Percentiles rank a stretch among this genome's conserved stretches.
These are phyloP conservation scores for Cladosporium sp. DNA, from an alignment of 2,329 filamentous ascomycete species.

Conservation along the genomic window DNA sequence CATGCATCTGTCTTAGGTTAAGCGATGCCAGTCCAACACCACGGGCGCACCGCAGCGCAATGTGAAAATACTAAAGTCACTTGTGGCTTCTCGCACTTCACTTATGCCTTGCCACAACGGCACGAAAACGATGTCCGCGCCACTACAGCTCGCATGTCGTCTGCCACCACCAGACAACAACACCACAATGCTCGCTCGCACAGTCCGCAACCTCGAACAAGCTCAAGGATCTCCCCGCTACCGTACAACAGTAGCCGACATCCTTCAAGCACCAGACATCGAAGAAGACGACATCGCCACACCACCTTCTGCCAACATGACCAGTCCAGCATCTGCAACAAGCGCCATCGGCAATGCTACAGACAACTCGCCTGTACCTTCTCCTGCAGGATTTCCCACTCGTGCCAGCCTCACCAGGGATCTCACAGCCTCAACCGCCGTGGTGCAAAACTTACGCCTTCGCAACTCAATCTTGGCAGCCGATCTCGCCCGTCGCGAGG, in stretches of 20 bases:
- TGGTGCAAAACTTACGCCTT: neutral
- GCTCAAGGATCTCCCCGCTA: neutral
- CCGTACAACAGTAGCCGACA: neutral
- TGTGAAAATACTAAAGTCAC: neutral
- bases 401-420: neutral
- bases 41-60: neutral
- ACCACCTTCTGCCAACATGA: neutral
- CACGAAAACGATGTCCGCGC: neutral
- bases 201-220: constrained; percentile 8
- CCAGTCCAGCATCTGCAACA: neutral
- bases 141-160: neutral
- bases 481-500: neutral
- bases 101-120: neutral
- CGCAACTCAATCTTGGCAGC: constrained; percentile 3
- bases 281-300: neutral
- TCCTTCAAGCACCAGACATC: neutral
- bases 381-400: too few relatives aligned
- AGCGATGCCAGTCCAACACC: neutral
- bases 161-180: neutral
- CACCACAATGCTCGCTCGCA: neutral
- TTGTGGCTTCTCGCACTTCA: neutral
- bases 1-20: constrained; percentile 2
- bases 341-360: neutral
- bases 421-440: neutral
- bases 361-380: neutral